Conservation (phyloP, 1,139 yeast species). For the Kodamaea sp. region DNA sequence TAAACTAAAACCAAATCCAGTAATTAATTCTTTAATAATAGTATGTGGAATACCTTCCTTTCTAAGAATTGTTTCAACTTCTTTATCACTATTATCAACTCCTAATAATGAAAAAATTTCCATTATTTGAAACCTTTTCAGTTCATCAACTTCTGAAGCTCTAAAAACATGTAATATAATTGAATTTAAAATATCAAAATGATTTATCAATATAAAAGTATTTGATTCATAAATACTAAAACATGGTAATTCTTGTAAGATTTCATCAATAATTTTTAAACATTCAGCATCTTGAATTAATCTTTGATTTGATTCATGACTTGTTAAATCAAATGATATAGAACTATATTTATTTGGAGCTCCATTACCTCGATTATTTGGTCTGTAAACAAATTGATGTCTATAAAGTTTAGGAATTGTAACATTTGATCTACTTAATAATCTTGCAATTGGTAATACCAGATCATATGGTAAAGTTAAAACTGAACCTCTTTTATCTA, state of each 20-base stretch:
- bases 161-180: conserved; percentile 66
- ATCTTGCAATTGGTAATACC: conserved; percentile 83
- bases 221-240: conserved; percentile 47
- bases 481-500: conserved; percentile 84
- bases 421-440: conserved; percentile 60
- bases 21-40: conserved; percentile 69
- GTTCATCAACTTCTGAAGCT: conserved; percentile 59
- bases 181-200: conserved; percentile 71
- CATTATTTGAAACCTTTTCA: conserved; percentile 65
- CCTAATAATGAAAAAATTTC: conserved; percentile 74
- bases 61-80: conserved; percentile 61
- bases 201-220: conserved; percentile 64
- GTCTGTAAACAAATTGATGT: conserved; percentile 79
- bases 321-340: conserved; percentile 78
- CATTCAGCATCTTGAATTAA: conserved; percentile 80
- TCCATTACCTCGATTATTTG: conserved; percentile 48
- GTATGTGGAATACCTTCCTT: conserved; percentile 76
- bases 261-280: conserved; percentile 74
- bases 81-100: conserved; percentile 61
- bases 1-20: conserved; percentile 69
- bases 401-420: conserved; percentile 62
- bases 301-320: conserved; percentile 42
- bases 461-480: conserved; percentile 85
- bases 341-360: conserved; percentile 80
- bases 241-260: conserved; percentile 61